Conservation (phyloP, 2,329 filamentous ascomycete genomes). For the Pseudofabraea citricarpa region DNA sequence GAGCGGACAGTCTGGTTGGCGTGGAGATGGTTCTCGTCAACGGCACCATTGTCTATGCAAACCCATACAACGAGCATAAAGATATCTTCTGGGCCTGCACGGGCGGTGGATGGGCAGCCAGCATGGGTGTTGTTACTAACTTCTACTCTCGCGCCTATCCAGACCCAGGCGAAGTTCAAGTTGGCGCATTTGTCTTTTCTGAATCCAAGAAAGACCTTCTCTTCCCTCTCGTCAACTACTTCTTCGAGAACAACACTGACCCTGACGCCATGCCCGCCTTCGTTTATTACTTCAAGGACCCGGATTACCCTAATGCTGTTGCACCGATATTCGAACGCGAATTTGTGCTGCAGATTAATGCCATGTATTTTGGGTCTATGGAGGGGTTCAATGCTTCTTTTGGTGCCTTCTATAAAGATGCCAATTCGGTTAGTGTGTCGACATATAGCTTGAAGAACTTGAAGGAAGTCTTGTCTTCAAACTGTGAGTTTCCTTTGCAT, state of each 20-base stretch:
- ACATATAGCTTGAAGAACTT: constrained; percentile 2
- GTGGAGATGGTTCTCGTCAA: constrained; percentile 2
- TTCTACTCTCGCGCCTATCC: constrained; percentile 2
- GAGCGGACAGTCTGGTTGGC: constrained; percentile 2
- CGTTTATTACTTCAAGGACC: constrained; percentile 2
- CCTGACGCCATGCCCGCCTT: neutral
- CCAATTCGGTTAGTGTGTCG: neutral
- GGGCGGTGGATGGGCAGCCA: constrained; percentile 3
- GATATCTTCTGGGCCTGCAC: constrained; percentile 4
- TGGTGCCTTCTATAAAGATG: neutral
- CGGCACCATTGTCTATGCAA: constrained; percentile 2
- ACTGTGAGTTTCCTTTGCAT: neutral
- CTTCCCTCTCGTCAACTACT: constrained; percentile 2
- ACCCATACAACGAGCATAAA: constrained; percentile 2
- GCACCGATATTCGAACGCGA: neutral
- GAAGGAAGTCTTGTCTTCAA: constrained; percentile 1
- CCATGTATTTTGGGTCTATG: constrained; percentile 3
- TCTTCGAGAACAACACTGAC: constrained; percentile 4
- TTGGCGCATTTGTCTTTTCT: constrained; percentile 2
- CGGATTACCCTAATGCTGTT: constrained; percentile 2
- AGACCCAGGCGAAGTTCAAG: constrained; percentile 2
- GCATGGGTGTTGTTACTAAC: constrained; percentile 1
- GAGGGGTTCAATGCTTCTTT: constrained; percentile 3
- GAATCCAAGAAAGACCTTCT: constrained; percentile 1
- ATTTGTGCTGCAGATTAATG: constrained; percentile 3